Conservation (phyloP, 352 stramenopile genomes). For the Globisporangium emineosum region DNA sequence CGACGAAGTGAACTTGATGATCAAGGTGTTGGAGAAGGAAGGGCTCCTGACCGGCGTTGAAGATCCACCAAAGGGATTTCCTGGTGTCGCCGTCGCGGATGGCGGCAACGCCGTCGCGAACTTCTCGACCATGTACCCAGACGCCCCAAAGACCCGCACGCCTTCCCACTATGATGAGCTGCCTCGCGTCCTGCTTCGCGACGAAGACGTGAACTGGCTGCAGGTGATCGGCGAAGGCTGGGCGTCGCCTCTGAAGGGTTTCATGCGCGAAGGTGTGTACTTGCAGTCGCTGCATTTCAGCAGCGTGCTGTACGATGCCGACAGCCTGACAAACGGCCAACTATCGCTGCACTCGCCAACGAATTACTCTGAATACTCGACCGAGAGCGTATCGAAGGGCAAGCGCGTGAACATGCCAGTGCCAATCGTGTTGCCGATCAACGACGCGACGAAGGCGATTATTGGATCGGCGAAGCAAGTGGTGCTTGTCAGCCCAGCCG, state of each 20-base stretch:
- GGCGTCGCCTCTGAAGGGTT: conserved; percentile 94
- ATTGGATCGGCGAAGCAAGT: conserved; percentile 86
- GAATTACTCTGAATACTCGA: conserved; percentile 92
- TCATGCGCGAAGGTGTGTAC: conserved; percentile 97
- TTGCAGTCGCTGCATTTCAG: conserved; percentile 98
- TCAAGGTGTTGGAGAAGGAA: conserved; percentile 55
- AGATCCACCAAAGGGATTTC: conserved; percentile 51
- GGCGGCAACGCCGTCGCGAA: conserved; percentile 65
- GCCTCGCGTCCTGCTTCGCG: conserved; percentile 92
- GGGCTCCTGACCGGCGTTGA: conserved; percentile 65
- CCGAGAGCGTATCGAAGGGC: conserved; percentile 69
- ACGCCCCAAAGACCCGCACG: conserved; percentile 25
- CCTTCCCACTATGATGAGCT: conserved; percentile 52
- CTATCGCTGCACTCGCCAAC: conserved; percentile 84
- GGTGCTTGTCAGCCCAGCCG: conserved; percentile 93
- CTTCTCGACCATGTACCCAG: conserved; percentile 61
- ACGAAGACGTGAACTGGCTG: conserved; percentile 98
- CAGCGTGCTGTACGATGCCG: conserved; percentile 94
- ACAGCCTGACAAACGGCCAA: conserved; percentile 91
- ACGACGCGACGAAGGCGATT: conserved; percentile 86
- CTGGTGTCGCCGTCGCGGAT: conserved; percentile 86
- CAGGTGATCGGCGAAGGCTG: conserved; percentile 97
- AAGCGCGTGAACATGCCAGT: conserved; percentile 96
- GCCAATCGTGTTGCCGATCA: conserved; percentile 95
- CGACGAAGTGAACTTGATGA: conserved; percentile 62